Conservation (phyloP, 2,329 filamentous ascomycete species). For the Emmonsiellopsis sp. region DNA sequence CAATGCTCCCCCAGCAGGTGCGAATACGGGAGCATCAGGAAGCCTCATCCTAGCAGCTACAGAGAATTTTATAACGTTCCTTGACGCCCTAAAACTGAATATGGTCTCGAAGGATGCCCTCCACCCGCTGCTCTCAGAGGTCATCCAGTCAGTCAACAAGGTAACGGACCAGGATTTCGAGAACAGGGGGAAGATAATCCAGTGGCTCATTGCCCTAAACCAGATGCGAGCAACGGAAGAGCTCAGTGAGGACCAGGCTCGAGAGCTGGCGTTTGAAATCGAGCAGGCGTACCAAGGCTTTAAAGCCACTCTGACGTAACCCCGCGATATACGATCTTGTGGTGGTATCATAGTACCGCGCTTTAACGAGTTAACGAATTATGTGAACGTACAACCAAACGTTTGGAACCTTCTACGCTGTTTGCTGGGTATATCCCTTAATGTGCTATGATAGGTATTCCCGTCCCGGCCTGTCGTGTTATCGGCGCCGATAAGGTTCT, state of each 20-base stretch:
- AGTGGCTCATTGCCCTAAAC: constrained; percentile 95
- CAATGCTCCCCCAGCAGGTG: constrained; percentile 29
- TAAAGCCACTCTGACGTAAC: constrained; percentile 61
- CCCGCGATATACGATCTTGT: neutral
- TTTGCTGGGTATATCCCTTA: neutral
- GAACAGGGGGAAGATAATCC: constrained; percentile 90
- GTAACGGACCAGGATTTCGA: constrained; percentile 95
- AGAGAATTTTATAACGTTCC: constrained; percentile 96
- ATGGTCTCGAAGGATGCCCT: constrained; percentile 90
- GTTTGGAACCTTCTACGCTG: neutral
- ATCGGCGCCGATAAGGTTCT: constrained; percentile 1
- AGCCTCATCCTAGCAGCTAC: constrained; percentile 78
- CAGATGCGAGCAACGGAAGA: constrained; percentile 97
- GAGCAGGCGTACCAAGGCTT: constrained; percentile 92
- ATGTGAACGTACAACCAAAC: neutral
- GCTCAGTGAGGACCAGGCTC: constrained; percentile 72
- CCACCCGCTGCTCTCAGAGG: constrained; percentile 88
- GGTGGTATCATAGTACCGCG: neutral
- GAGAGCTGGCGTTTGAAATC: constrained; percentile 87
- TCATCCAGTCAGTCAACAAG: constrained; percentile 95
- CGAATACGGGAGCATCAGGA: constrained; percentile 36
- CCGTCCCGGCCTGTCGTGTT: neutral
- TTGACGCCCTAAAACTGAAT: constrained; percentile 87
- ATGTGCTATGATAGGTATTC: neutral
- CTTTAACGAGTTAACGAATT: neutral